phyloP scores from a whole-genome alignment of 805 yeast genomes.

The Kluyveromyces dobzhanskii region DNA sequence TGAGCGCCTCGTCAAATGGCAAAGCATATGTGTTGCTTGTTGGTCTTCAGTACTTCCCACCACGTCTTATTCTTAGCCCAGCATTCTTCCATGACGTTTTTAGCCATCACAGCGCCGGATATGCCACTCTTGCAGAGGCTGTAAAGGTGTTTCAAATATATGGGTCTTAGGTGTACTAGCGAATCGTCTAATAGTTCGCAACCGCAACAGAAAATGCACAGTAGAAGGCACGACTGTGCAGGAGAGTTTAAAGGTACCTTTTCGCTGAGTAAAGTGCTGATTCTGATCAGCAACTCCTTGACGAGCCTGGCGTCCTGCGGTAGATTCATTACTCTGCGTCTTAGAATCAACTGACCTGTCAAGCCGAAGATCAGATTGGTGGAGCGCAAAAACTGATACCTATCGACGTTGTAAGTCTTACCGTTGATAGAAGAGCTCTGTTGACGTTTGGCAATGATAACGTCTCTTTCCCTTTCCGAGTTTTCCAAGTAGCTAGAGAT shows the following conservation, averaged over 20 bases:
- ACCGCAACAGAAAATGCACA: constrained; percentile 19
- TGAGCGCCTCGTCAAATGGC: constrained; percentile 13
- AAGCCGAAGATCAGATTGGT: constrained; percentile 46
- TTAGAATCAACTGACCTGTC: constrained; percentile 49
- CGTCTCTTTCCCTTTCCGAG: constrained; percentile 23
- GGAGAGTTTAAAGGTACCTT: constrained; percentile 10
- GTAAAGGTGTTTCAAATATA: constrained; percentile 11
- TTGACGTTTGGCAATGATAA: neutral
- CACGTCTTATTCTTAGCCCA: constrained; percentile 9
- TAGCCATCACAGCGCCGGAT: constrained; percentile 10
- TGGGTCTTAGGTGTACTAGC: constrained; percentile 7
- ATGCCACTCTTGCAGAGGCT: constrained; percentile 9
- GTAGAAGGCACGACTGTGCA: constrained; percentile 12
- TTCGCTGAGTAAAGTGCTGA: constrained; percentile 10
- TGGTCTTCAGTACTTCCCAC: constrained; percentile 11
- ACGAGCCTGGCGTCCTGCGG: constrained; percentile 40
- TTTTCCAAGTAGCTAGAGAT: constrained; percentile 22
- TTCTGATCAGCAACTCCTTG: constrained; percentile 28
- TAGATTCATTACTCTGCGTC: constrained; percentile 44
- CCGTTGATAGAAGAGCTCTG: constrained; percentile 3
- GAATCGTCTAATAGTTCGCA: constrained; percentile 14
- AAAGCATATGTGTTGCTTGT: constrained; percentile 9
- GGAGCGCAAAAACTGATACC: constrained; percentile 30
- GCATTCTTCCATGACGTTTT: constrained; percentile 9
- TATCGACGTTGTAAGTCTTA: neutral